phyloP scores from a whole-genome alignment of 2,329 filamentous ascomycete genomes.

The Colletotrichum liriopes region DNA sequence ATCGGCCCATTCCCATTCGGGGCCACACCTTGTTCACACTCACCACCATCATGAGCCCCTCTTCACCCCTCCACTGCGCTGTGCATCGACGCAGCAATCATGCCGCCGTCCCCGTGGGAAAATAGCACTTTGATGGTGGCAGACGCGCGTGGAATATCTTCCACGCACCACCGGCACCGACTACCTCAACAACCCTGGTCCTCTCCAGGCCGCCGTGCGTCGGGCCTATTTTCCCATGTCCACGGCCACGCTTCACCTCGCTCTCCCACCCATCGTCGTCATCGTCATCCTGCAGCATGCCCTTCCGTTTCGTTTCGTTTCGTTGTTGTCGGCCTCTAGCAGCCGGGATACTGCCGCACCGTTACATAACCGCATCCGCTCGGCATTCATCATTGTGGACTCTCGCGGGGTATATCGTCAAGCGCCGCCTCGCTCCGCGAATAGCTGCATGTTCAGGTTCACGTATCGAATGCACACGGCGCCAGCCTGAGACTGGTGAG shows the following conservation, averaged over 20 bases:
- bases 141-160: constrained; percentile 38
- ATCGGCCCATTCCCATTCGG: constrained; percentile 16
- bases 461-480: constrained; percentile 18
- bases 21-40: constrained; percentile 9
- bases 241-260: constrained; percentile 5
- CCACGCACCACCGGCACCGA: background rate
- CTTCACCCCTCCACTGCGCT: background rate
- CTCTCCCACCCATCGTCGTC: constrained; percentile 9
- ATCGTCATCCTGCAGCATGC: constrained; percentile 19
- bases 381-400: constrained; percentile 42
- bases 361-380: constrained; percentile 35
- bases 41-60: constrained; percentile 18
- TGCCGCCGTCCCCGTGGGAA: constrained; percentile 23
- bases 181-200: constrained; percentile 11
- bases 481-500: constrained; percentile 5
- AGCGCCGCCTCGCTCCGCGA: constrained; percentile 37
- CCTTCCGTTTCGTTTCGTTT: background rate
- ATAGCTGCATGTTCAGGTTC: constrained; percentile 34
- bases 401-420: constrained; percentile 13
- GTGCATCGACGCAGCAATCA: background rate
- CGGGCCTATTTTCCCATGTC: constrained; percentile 27
- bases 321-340: constrained; percentile 11
- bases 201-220: background rate
- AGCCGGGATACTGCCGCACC: constrained; percentile 12
- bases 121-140: constrained; percentile 19